Conservation (phyloP, 1,284 basidiomycete genomes). For the Pterula multifida region DNA sequence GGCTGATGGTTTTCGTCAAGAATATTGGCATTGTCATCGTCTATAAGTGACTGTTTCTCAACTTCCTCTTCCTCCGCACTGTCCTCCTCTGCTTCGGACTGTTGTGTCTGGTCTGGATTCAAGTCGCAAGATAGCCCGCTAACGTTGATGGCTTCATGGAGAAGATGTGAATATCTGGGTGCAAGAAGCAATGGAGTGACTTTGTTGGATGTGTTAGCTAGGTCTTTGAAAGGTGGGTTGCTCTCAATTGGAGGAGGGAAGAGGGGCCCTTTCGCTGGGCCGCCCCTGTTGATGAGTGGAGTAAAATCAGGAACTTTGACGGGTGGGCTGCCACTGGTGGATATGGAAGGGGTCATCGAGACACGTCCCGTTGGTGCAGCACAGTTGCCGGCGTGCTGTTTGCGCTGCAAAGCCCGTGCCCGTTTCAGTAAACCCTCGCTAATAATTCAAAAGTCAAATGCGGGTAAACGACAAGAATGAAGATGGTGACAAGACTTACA, state of each 20-base stretch:
- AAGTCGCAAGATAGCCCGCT: slow-evolving; percentile 16
- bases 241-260: not conserved
- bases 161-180: slow-evolving; percentile 43
- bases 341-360: slow-evolving; percentile 22
- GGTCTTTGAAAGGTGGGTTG: not conserved
- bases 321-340: slow-evolving; percentile 9
- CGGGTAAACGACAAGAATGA: slow-evolving; percentile 6
- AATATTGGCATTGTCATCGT: not conserved
- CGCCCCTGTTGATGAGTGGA: slow-evolving; percentile 8
- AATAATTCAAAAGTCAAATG: slow-evolving; percentile 4
- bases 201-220: not conserved
- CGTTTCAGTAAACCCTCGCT: slow-evolving; percentile 46
- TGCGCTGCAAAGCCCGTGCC: slow-evolving; percentile 43
- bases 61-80: slow-evolving; percentile 7
- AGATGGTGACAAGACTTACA: slow-evolving; percentile 2
- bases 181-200: slow-evolving; percentile 28
- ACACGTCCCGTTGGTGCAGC: slow-evolving; percentile 36
- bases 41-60: slow-evolving; percentile 1
- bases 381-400: slow-evolving; percentile 43
- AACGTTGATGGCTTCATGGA: slow-evolving; percentile 36
- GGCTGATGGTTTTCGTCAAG: slow-evolving; percentile 1
- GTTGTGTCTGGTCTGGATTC: too few species aligned
- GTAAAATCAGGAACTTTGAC: slow-evolving; percentile 14
- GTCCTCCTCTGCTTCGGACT: not conserved
- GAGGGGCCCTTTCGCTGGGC: not conserved